Conservation (phyloP, 2,329 filamentous ascomycete species). For the Paraphoma sp. region DNA sequence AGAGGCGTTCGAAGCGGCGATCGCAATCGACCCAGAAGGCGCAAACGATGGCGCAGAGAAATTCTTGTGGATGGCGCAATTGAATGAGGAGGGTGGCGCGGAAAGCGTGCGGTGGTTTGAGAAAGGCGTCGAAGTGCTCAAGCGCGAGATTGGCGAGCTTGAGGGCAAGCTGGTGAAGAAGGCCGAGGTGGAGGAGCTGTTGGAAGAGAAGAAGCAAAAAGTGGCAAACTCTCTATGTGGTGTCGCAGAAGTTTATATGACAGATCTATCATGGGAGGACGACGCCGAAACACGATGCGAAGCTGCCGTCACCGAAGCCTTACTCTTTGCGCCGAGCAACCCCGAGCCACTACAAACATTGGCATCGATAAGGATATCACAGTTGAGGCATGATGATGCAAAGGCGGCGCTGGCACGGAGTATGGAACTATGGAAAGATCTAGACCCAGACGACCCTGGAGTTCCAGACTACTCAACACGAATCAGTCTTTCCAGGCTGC, state of each 20-base stretch:
- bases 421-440: slow-evolving; percentile 80
- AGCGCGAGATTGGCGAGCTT: slow-evolving; percentile 71
- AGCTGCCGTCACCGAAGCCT: slow-evolving; percentile 85
- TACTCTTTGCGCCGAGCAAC: slow-evolving; percentile 79
- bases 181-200: slow-evolving; percentile 39
- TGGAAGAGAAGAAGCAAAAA: slow-evolving; percentile 77
- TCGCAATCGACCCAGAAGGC: slow-evolving; percentile 78
- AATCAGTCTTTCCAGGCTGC: slow-evolving; percentile 80
- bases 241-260: slow-evolving; percentile 98
- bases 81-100: slow-evolving; percentile 70
- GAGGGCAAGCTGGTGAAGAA: slow-evolving; percentile 53
- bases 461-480: slow-evolving; percentile 87
- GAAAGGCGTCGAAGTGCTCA: slow-evolving; percentile 73
- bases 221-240: slow-evolving; percentile 92
- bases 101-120: slow-evolving; percentile 69
- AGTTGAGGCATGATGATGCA: slow-evolving; percentile 80
- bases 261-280: slow-evolving; percentile 88
- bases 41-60: slow-evolving; percentile 88
- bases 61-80: slow-evolving; percentile 91
- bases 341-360: slow-evolving; percentile 95
- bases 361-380: slow-evolving; percentile 91
- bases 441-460: slow-evolving; percentile 72
- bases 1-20: slow-evolving; percentile 74
- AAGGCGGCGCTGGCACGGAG: slow-evolving; percentile 78
- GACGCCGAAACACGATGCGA: slow-evolving; percentile 92